Percentiles rank a stretch among this genome's conserved stretches.
These are phyloP conservation scores for Aspergillus udagawae DNA, from an alignment of 2,329 filamentous ascomycete species.

Conservation along the genomic window DNA sequence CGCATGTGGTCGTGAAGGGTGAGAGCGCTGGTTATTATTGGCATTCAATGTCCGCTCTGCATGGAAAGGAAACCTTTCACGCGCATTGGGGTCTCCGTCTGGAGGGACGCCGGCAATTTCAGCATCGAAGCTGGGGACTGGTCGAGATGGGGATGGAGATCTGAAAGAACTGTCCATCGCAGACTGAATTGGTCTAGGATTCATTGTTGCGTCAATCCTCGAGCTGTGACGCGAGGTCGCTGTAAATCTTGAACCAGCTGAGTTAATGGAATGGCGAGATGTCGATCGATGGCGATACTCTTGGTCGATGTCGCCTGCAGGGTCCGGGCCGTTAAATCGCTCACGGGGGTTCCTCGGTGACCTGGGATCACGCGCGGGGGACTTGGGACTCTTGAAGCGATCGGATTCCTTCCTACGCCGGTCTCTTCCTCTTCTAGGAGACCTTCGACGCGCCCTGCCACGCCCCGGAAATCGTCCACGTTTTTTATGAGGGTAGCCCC, in stretches of 20 bases:
- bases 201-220: constrained; percentile 22
- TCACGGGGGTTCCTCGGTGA: constrained; percentile 23
- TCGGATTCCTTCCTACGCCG: constrained; percentile 28
- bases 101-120: constrained; percentile 25
- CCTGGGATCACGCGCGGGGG: constrained; percentile 27
- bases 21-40: constrained; percentile 25
- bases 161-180: constrained; percentile 22
- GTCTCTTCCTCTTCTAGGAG: constrained; percentile 32
- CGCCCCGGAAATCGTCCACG: constrained; percentile 33
- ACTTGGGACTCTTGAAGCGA: constrained; percentile 29
- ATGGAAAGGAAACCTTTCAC: constrained; percentile 32
- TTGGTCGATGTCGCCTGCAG: constrained; percentile 22
- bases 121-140: constrained; percentile 29
- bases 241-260: constrained; percentile 30
- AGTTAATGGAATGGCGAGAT: constrained; percentile 33
- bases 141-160: constrained; percentile 34
- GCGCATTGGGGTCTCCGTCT: constrained; percentile 27
- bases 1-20: constrained; percentile 39
- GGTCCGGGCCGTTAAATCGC: constrained; percentile 25
- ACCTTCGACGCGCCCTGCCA: constrained; percentile 29
- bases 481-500: constrained; percentile 33
- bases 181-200: constrained; percentile 28
- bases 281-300: constrained; percentile 29
- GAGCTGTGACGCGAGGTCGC: constrained; percentile 20
- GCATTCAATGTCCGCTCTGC: constrained; percentile 31